These are phyloP conservation scores for Tripterygium wilfordii DNA, from an alignment of 177 flowering plant genomes.

Conservation along the genomic window DNA sequence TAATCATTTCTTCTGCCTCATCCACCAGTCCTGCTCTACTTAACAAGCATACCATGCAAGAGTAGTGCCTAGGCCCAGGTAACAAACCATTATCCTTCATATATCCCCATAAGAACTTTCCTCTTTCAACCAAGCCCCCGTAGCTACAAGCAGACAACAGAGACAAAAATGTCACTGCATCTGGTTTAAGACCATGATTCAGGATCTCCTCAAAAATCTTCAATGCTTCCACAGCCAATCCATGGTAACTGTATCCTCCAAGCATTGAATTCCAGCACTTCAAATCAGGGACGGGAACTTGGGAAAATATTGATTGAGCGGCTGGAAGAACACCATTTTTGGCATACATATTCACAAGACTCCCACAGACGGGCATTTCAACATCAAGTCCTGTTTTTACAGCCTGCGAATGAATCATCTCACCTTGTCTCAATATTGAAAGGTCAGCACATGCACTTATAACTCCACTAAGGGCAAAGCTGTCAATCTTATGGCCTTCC, in stretches of 20 bases:
- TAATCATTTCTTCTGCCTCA: constrained; percentile 59
- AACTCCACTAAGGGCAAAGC: constrained; percentile 63
- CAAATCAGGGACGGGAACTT: constrained; percentile 48
- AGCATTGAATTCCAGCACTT: constrained; percentile 89
- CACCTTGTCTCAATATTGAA: constrained; percentile 61
- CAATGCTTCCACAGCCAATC: constrained; percentile 55
- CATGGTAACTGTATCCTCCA: constrained; percentile 74
- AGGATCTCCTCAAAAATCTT: constrained; percentile 39
- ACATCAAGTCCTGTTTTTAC: constrained; percentile 51
- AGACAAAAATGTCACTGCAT: constrained; percentile 67
- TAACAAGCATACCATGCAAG: constrained; percentile 81
- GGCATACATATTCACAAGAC: constrained; percentile 79
- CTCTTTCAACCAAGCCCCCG: constrained; percentile 50
- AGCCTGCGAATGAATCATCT: constrained; percentile 66
- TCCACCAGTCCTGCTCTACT: constrained; percentile 70
- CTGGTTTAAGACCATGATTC: constrained; percentile 45
- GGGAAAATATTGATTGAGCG: constrained; percentile 42
- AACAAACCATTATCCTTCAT: constrained; percentile 42
- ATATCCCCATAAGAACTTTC: constrained; percentile 54
- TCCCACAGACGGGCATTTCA: constrained; percentile 60
- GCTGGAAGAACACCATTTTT: constrained; percentile 61
- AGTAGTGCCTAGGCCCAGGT: constrained; percentile 72
- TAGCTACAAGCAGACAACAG: constrained; percentile 80
- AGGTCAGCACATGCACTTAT: constrained; percentile 84
- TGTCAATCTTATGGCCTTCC: constrained; percentile 51